phyloP scores from a whole-genome alignment of 1,284 basidiomycete genomes.

The Malassezia slooffiae region DNA sequence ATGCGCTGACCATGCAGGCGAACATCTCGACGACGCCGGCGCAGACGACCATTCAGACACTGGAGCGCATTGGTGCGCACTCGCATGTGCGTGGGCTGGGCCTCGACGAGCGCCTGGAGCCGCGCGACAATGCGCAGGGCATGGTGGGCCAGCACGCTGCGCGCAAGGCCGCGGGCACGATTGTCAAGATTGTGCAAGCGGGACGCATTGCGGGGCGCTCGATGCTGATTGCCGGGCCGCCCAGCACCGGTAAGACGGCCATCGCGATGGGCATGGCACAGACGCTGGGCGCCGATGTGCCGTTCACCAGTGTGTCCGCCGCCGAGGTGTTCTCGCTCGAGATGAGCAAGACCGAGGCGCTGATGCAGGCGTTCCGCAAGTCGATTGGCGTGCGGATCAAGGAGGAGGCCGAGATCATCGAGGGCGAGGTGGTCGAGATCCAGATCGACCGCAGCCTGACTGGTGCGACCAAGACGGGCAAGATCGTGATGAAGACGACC shows the following conservation, averaged over 20 bases:
- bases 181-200: conserved; percentile 94
- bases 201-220: conserved; percentile 86
- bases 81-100: conserved; percentile 55
- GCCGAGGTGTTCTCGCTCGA: conserved; percentile 90
- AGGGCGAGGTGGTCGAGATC: conserved; percentile 96
- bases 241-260: conserved; percentile 91
- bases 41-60: conserved; percentile 29
- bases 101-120: conserved; percentile 78
- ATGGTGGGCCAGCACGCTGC: conserved; percentile 95
- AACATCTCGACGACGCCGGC: conserved; percentile 34
- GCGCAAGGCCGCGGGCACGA: conserved; percentile 89
- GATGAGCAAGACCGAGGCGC: conserved; percentile 96
- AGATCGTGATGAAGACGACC: conserved; percentile 92
- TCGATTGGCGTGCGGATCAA: conserved; percentile 94
- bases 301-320: conserved; percentile 91
- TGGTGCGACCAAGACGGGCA: conserved; percentile 94
- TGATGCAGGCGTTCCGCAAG: conserved; percentile 87
- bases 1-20: conserved; percentile 15
- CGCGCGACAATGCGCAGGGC: conserved; percentile 71
- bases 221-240: conserved; percentile 90
- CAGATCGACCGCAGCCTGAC: conserved; percentile 94
- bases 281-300: conserved; percentile 80
- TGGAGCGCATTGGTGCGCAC: conserved; percentile 43
- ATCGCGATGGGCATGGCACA: conserved; percentile 96
- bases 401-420: conserved; percentile 93